Evolutionary conservation across 2,329 filamentous ascomycete genomes (phyloP).

Genomic region (Aspergillus aculeatus): DNA sequence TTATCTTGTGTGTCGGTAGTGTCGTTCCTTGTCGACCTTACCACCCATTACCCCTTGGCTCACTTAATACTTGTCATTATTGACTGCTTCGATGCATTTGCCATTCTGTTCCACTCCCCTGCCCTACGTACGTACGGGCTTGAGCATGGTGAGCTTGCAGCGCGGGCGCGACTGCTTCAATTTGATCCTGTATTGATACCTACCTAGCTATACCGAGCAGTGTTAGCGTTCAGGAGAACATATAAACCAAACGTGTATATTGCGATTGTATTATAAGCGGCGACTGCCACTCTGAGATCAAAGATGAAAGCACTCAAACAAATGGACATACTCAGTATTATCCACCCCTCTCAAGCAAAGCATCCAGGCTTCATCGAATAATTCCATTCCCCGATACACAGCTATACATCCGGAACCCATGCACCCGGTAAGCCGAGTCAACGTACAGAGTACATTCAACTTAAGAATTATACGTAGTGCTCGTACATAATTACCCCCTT

Average conservation of each 20-base stretch:
- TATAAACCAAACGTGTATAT: constrained; percentile 3
- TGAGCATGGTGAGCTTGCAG: constrained; percentile 13
- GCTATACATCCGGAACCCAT: neutral
- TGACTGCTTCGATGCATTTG: constrained; percentile 1
- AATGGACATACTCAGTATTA: no score
- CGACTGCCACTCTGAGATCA: neutral
- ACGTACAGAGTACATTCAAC: neutral
- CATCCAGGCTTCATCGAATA: no score
- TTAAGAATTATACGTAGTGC: neutral
- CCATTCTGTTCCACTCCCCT: constrained; percentile 10
- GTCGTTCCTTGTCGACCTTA: neutral
- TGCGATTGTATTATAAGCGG: neutral
- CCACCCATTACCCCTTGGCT: neutral
- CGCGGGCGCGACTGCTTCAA: constrained; percentile 13
- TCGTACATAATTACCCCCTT: neutral
- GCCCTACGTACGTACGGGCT: neutral
- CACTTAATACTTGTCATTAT: constrained; percentile 4
- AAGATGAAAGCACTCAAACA: neutral
- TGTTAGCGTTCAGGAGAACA: constrained; percentile 3
- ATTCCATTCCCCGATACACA: neutral
- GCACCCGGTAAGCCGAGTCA: neutral
- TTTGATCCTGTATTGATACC: neutral
- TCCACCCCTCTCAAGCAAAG: no score
- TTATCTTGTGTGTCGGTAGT: neutral
- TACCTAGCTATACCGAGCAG: constrained; percentile 18